phyloP scores from a whole-genome alignment of 768 basidiomycete genomes.

The Boletus sp. region DNA sequence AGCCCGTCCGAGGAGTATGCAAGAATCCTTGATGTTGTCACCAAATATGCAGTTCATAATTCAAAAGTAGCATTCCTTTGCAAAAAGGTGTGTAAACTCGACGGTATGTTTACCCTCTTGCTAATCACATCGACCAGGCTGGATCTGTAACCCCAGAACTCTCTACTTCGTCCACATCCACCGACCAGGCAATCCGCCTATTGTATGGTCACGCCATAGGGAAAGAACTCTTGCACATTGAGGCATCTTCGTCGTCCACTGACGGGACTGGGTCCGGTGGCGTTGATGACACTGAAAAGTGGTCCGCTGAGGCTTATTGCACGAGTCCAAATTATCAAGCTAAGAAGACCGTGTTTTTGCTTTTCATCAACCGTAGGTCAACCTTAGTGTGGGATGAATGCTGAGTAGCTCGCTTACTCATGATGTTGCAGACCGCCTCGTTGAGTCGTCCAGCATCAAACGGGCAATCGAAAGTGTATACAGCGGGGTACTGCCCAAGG shows the following conservation, averaged over 20 bases:
- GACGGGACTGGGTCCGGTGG: slow-evolving; percentile 26
- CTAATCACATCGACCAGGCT: slow-evolving; percentile 42
- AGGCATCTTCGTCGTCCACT: slow-evolving; percentile 33
- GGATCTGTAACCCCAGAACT: slow-evolving; percentile 76
- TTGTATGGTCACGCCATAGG: slow-evolving; percentile 80
- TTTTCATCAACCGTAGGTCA: slow-evolving; percentile 91
- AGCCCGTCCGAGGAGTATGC: slow-evolving; percentile 88
- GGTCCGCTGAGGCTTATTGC: slow-evolving; percentile 73
- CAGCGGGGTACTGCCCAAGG: slow-evolving; percentile 82
- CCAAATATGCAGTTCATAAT: slow-evolving; percentile 93
- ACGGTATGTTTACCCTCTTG: background rate
- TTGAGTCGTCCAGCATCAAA: slow-evolving; percentile 85
- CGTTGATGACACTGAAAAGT: slow-evolving; percentile 43
- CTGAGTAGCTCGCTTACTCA: background rate
- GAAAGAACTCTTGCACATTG: slow-evolving; percentile 62
- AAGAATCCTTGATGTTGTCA: slow-evolving; percentile 86
- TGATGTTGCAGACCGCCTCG: slow-evolving; percentile 68
- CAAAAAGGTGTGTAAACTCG: slow-evolving; percentile 65
- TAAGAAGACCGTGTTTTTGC: slow-evolving; percentile 78
- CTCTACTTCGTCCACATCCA: slow-evolving; percentile 69
- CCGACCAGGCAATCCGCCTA: slow-evolving; percentile 66
- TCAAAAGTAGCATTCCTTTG: slow-evolving; percentile 83
- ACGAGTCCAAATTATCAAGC: slow-evolving; percentile 87
- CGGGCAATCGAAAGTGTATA: slow-evolving; percentile 86
- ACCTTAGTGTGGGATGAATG: background rate